These are phyloP conservation scores for Chlorella ohadii DNA, from an alignment of 139 green algal genomes.

Conservation along the genomic window DNA sequence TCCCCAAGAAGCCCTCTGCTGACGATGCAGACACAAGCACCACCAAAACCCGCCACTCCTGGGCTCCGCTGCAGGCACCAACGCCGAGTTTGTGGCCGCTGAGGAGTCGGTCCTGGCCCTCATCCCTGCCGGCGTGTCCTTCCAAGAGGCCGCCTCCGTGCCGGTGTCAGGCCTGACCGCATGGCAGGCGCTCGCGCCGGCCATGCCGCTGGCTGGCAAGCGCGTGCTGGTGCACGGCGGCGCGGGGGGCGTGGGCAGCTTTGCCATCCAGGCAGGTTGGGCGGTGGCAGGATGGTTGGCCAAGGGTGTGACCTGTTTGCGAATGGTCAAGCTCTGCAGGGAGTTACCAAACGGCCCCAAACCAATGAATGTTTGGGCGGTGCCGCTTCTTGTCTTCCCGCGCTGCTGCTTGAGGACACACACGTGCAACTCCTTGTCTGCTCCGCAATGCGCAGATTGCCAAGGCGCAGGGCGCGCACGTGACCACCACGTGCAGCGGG, in stretches of 20 bases:
- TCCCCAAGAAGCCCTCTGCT: too few species aligned
- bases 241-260: slow-evolving; percentile 49
- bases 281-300: too few species aligned
- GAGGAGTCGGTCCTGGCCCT: slow-evolving; percentile 6
- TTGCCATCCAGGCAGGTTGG: slow-evolving; percentile 40
- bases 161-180: slow-evolving; percentile 48
- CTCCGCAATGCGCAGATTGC: slow-evolving; percentile 30
- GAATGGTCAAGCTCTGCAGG: too few species aligned
- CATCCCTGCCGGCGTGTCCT: slow-evolving; percentile 26
- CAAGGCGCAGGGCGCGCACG: slow-evolving; percentile 56
- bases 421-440: not conserved
- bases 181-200: slow-evolving; percentile 49
- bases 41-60: too few species aligned
- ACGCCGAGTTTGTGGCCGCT: slow-evolving; percentile 4
- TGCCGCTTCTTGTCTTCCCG: too few species aligned
- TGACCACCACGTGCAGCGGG: slow-evolving; percentile 60
- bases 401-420: too few species aligned
- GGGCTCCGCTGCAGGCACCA: not conserved
- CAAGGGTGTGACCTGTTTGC: too few species aligned
- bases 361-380: too few species aligned
- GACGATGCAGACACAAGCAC: too few species aligned
- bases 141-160: slow-evolving; percentile 42
- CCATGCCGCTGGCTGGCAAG: slow-evolving; percentile 35
- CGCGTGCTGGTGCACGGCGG: slow-evolving; percentile 52
- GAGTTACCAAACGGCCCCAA: too few species aligned